Evolutionary conservation across 345 rosid genomes (phyloP).

Genomic region (Nephelium lappaceum): DNA sequence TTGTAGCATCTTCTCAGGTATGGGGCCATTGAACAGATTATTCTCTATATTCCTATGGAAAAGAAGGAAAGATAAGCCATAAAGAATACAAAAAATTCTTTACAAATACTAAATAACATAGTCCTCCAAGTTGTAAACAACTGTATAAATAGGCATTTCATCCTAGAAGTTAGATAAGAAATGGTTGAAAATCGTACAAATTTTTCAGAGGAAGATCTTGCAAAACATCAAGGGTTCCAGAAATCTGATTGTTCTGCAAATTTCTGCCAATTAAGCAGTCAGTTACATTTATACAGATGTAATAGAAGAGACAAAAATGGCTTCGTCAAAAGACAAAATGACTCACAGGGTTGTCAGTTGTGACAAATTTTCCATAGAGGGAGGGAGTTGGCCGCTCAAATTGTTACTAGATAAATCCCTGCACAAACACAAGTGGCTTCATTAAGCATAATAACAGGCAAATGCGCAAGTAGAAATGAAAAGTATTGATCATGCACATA

Average conservation of each 20-base stretch:
- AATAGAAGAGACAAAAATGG: neutral
- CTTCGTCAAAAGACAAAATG: neutral
- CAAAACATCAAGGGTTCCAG: constrained; percentile 86
- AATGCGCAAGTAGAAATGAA: constrained; percentile 11
- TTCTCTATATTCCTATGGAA: constrained; percentile 85
- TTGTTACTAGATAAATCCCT: constrained; percentile 89
- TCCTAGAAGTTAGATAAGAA: constrained; percentile 20
- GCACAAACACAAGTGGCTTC: constrained; percentile 33
- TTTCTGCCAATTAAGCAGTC: constrained; percentile 59
- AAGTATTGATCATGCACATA: constrained; percentile 43
- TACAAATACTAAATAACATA: neutral
- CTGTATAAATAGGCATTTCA: neutral
- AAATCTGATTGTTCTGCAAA: constrained; percentile 84
- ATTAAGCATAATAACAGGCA: constrained; percentile 19
- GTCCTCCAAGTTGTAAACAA: neutral
- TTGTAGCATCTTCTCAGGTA: constrained; percentile 72
- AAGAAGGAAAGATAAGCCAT: constrained; percentile 8
- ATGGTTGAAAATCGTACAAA: constrained; percentile 58
- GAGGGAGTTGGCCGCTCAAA: constrained; percentile 81
- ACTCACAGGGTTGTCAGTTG: constrained; percentile 81
- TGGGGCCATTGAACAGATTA: constrained; percentile 84
- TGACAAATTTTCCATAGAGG: constrained; percentile 64
- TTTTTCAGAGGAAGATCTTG: constrained; percentile 83
- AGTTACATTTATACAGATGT: constrained; percentile 25
- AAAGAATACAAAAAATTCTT: constrained; percentile 8